Evolutionary conservation across 768 basidiomycete genomes (phyloP).

Genomic region (Wakefieldia striispora): DNA sequence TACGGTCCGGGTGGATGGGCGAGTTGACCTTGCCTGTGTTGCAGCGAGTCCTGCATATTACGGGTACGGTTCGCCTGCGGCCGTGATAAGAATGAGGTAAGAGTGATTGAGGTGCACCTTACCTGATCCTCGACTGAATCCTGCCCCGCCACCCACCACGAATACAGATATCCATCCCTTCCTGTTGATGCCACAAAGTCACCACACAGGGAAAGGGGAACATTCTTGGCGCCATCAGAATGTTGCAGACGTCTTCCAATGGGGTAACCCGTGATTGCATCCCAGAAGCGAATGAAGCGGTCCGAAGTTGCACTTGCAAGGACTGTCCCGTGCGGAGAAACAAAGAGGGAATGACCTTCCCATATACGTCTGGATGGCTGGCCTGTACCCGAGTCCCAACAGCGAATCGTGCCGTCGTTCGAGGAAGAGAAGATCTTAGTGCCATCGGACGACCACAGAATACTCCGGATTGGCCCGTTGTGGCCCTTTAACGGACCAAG

Average conservation of each 20-base stretch:
- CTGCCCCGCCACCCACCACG: background rate
- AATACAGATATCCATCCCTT: background rate
- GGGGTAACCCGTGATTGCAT: background rate
- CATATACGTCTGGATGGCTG: too few relatives aligned
- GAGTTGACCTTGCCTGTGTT: too few relatives aligned
- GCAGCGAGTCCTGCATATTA: background rate
- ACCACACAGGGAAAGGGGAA: conserved; percentile 8
- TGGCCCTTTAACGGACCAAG: background rate
- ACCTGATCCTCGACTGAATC: background rate
- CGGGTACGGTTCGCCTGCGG: background rate
- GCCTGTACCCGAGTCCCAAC: background rate
- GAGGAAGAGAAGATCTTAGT: background rate
- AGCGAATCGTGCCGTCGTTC: background rate
- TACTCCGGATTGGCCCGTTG: background rate
- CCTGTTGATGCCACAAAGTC: background rate
- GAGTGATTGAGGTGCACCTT: too few relatives aligned
- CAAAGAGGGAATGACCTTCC: background rate
- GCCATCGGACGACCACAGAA: conserved; percentile 8
- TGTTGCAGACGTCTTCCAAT: conserved; percentile 4
- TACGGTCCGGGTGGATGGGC: too few relatives aligned
- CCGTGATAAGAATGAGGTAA: too few relatives aligned
- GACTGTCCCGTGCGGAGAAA: background rate
- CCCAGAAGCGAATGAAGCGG: conserved; percentile 6
- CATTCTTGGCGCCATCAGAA: background rate
- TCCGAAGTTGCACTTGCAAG: conserved; percentile 1